A percentile compares a stretch with the other conserved stretches of the same genome.
Evolutionary conservation across 306 rosid genomes (phyloP).

Genomic region (Medicago lupulina): DNA sequence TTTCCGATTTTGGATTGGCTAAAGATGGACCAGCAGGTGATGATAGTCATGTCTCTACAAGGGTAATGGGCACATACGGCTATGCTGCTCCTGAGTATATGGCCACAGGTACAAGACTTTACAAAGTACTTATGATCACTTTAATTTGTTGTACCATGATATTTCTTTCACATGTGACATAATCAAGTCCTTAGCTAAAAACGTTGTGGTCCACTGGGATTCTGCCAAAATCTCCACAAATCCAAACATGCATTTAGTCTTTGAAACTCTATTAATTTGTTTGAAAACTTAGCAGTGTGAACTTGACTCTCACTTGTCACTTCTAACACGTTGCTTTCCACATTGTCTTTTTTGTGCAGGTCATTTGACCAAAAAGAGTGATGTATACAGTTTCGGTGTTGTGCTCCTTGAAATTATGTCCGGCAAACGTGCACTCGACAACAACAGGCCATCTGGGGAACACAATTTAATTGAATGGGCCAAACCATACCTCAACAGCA

Average conservation of each 20-base stretch:
- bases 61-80: slow-evolving; percentile 98
- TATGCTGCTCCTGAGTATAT: slow-evolving; percentile 98
- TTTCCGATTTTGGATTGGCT: slow-evolving; percentile 97
- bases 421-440: slow-evolving; percentile 82
- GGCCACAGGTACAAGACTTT: slow-evolving; percentile 79
- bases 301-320: slow-evolving; percentile 22
- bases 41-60: slow-evolving; percentile 88
- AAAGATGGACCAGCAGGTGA: slow-evolving; percentile 93
- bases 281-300: slow-evolving; percentile 16
- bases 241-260: neutral
- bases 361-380: slow-evolving; percentile 88
- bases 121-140: slow-evolving; percentile 10
- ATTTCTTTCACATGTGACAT: slow-evolving; percentile 3
- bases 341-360: slow-evolving; percentile 58
- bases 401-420: slow-evolving; percentile 90
- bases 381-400: slow-evolving; percentile 92
- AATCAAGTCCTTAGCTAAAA: neutral
- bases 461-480: slow-evolving; percentile 90
- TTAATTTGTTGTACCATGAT: slow-evolving; percentile 22
- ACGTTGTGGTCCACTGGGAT: neutral
- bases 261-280: slow-evolving; percentile 3
- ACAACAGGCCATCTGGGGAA: slow-evolving; percentile 79
- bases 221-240: neutral
- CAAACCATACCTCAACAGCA: slow-evolving; percentile 83
- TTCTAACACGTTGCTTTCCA: slow-evolving; percentile 35